Evolutionary conservation across 495 filamentous ascomycete species (phyloP).

Genomic region (Niebla homalea): DNA sequence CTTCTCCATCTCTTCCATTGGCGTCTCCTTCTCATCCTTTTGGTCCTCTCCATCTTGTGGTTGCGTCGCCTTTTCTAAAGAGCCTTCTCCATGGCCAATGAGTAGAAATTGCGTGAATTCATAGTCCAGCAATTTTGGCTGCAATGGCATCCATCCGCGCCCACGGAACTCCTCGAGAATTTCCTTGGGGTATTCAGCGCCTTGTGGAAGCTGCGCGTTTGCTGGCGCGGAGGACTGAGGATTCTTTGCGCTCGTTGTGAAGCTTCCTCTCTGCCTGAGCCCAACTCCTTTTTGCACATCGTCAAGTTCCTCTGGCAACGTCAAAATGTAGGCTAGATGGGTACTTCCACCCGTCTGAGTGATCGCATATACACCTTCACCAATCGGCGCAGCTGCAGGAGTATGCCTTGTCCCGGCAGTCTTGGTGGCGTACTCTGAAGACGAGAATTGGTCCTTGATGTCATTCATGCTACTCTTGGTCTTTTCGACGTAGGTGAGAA

Average conservation of each 20-base stretch:
- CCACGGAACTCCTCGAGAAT: conserved; percentile 61
- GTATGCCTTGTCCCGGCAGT: conserved; percentile 57
- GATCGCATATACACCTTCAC: conserved; percentile 79
- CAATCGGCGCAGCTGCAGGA: conserved; percentile 60
- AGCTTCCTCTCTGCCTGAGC: conserved; percentile 57
- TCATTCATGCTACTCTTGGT: conserved; percentile 48
- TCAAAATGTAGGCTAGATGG: conserved; percentile 73
- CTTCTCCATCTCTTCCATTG: conserved; percentile 44
- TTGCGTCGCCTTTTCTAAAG: conserved; percentile 46
- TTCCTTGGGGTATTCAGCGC: conserved; percentile 58
- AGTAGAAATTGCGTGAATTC: conserved; percentile 69
- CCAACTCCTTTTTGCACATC: conserved; percentile 71
- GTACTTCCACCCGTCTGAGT: conserved; percentile 56
- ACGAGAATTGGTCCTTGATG: conserved; percentile 60
- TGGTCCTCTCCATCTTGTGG: conserved; percentile 42
- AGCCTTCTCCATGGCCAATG: conserved; percentile 56
- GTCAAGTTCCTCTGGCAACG: conserved; percentile 55
- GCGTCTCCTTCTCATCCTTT: conserved; percentile 41
- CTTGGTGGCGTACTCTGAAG: conserved; percentile 60
- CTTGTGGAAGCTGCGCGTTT: conserved; percentile 47
- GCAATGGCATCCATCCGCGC: conserved; percentile 58
- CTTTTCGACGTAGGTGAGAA: conserved; percentile 81
- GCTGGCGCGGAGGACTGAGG: conserved; percentile 54
- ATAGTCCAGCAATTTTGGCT: conserved; percentile 67
- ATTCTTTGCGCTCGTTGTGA: conserved; percentile 69